Conservation (phyloP, 2,329 filamentous ascomycete species). For the Sarocladium oryzae region DNA sequence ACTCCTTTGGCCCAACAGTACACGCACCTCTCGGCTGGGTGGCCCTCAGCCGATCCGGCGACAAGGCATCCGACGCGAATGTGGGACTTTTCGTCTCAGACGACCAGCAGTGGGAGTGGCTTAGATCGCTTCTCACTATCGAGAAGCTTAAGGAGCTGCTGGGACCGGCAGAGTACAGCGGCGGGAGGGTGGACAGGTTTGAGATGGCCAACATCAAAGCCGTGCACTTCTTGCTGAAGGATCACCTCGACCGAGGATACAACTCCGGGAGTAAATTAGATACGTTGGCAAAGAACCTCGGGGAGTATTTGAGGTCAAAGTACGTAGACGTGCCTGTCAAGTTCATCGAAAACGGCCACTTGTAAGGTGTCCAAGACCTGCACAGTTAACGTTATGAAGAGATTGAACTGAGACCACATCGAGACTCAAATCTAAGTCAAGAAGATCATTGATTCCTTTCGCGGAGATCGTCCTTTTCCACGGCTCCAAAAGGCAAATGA, state of each 20-base stretch:
- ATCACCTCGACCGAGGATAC: slow-evolving; percentile 15
- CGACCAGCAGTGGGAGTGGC: slow-evolving; percentile 33
- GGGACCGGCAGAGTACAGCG: slow-evolving; percentile 20
- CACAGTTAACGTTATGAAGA: no score
- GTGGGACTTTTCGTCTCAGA: slow-evolving; percentile 32
- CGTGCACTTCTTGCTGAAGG: slow-evolving; percentile 14
- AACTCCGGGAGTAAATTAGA: slow-evolving; percentile 21
- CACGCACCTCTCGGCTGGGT: slow-evolving; percentile 13
- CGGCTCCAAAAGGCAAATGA: no score
- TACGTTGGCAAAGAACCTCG: slow-evolving; percentile 33
- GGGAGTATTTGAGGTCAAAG: slow-evolving; percentile 33
- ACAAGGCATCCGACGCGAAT: slow-evolving; percentile 33
- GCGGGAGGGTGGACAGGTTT: slow-evolving; percentile 30
- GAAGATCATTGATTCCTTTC: no score
- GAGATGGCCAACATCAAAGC: slow-evolving; percentile 29
- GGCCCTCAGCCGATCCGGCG: slow-evolving; percentile 21
- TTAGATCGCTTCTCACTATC: slow-evolving; percentile 29
- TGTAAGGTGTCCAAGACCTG: no score
- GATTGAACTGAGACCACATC: no score
- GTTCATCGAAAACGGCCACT: slow-evolving; percentile 22
- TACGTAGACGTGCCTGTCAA: slow-evolving; percentile 31
- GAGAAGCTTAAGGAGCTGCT: slow-evolving; percentile 25
- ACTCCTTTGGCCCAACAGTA: slow-evolving; percentile 8
- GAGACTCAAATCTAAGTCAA: no score
- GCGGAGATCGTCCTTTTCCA: no score